Conservation (phyloP, 164 flowering plant genomes). For the Echeveria elegans region DNA sequence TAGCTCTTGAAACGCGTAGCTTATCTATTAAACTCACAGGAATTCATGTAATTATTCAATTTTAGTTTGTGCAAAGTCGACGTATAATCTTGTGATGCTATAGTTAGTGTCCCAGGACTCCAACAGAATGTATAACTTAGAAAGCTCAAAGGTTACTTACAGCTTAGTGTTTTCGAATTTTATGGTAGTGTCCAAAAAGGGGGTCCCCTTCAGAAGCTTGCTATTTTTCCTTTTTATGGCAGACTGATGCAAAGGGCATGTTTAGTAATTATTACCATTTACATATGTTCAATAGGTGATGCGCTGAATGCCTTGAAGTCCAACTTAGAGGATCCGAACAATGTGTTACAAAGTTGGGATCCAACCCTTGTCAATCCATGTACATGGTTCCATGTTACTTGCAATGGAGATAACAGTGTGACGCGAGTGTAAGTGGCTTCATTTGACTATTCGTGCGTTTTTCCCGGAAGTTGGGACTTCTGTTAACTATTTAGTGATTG, state of each 20-base stretch:
- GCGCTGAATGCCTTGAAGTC: slow-evolving; percentile 45
- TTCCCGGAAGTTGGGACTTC: neutral
- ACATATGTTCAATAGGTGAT: slow-evolving; percentile 30
- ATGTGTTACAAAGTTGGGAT: slow-evolving; percentile 62
- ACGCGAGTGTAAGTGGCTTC: slow-evolving; percentile 37
- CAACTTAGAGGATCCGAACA: slow-evolving; percentile 40
- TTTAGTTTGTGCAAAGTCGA: no score
- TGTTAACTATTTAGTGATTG: neutral
- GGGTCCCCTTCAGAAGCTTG: neutral
- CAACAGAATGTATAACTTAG: no score
- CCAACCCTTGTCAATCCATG: slow-evolving; percentile 53
- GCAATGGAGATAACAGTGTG: slow-evolving; percentile 41
- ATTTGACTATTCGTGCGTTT: neutral
- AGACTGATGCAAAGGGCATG: neutral
- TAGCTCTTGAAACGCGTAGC: neutral
- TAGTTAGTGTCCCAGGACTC: no score
- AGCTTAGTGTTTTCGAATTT: neutral
- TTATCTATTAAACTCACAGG: no score
- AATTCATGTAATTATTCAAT: no score
- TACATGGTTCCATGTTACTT: slow-evolving; percentile 55
- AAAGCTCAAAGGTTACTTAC: no score
- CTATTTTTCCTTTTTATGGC: neutral
- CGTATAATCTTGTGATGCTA: no score
- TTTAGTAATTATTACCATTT: neutral
- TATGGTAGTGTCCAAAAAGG: neutral